Percentiles rank a stretch among this genome's conserved stretches.
Conservation (phyloP, 176 grass and related monocot species). For the maize (Zea mays) region Zm-B73-REFERENCE-NAM-5.0 NC_050098.1:186786001-186786500, state of each 20-base stretch:
- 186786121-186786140: neutral
- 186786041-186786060: too few relatives aligned
- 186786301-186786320: neutral
- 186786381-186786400: too few relatives aligned
- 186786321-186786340: neutral
- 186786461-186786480: slow-evolving; percentile 38
- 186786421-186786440: too few relatives aligned
- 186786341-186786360: too few relatives aligned
- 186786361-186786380: too few relatives aligned
- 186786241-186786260: neutral
- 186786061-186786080: too few relatives aligned
- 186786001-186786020: too few relatives aligned
- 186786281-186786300: neutral
- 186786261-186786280: neutral
- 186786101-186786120: neutral
- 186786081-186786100: too few relatives aligned
- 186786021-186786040: too few relatives aligned
- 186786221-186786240: neutral
- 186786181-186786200: neutral
- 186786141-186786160: neutral
- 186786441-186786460: neutral
- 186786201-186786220: neutral
- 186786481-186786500: slow-evolving; percentile 78
- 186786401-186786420: too few relatives aligned
- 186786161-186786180: neutral